These are phyloP conservation scores for Magnusiomyces paraingens DNA, from an alignment of 1,139 yeast species.

Conservation along the genomic window DNA sequence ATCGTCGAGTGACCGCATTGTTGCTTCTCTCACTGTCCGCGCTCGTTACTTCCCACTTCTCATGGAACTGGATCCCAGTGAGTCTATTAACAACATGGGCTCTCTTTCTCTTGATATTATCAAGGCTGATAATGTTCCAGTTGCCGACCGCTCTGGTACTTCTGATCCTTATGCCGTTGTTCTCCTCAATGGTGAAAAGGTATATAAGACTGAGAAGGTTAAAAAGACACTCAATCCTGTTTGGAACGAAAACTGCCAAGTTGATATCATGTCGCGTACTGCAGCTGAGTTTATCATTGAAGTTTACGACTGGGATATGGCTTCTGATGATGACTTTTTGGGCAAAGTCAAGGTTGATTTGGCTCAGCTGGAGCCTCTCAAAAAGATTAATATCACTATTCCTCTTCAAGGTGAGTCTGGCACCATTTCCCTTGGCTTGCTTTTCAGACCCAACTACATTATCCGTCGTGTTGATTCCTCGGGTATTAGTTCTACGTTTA, in stretches of 20 bases:
- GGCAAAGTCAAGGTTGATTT: slow-evolving; percentile 62
- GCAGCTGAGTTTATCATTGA: slow-evolving; percentile 53
- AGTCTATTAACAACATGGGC: slow-evolving; percentile 74
- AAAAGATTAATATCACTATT: slow-evolving; percentile 47
- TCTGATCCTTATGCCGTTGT: slow-evolving; percentile 85
- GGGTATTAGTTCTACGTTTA: slow-evolving; percentile 25
- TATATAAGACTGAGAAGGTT: slow-evolving; percentile 67
- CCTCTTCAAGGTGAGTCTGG: slow-evolving; percentile 53
- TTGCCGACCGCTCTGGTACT: slow-evolving; percentile 85
- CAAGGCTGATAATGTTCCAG: slow-evolving; percentile 61
- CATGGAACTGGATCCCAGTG: slow-evolving; percentile 61
- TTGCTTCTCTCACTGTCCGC: slow-evolving; percentile 53
- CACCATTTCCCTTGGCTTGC: slow-evolving; percentile 48
- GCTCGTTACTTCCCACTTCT: slow-evolving; percentile 74
- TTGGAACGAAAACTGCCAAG: slow-evolving; percentile 65
- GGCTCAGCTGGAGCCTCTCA: slow-evolving; percentile 52
- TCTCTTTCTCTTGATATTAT: slow-evolving; percentile 54
- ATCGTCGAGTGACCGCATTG: slow-evolving; percentile 43
- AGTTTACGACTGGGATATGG: slow-evolving; percentile 88
- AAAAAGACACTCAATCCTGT: slow-evolving; percentile 85
- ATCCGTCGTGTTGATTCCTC: slow-evolving; percentile 35
- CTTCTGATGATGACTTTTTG: slow-evolving; percentile 74
- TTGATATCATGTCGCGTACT: slow-evolving; percentile 52
- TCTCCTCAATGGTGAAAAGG: slow-evolving; percentile 54
- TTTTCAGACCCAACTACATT: slow-evolving; percentile 67